Conservation (phyloP, 2,329 filamentous ascomycete species). For the Colletotrichum somersetense region DNA sequence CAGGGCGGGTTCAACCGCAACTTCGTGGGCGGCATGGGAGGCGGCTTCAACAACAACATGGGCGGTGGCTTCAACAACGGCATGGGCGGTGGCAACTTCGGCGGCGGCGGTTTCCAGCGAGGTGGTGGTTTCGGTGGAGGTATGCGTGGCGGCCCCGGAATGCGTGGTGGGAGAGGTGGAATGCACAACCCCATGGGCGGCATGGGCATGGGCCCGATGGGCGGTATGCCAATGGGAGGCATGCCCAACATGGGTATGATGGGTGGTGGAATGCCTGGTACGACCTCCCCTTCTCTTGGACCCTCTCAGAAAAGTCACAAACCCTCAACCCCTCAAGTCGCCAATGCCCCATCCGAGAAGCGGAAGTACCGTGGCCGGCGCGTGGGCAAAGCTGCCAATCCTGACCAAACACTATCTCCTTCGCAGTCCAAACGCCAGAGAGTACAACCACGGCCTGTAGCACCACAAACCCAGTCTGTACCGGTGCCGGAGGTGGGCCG, state of each 20-base stretch:
- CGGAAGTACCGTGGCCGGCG: conserved; percentile 2
- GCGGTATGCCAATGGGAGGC: conserved; percentile 67
- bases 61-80: conserved; percentile 64
- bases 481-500: conserved; percentile 5
- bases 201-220: conserved; percentile 59
- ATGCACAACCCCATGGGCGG: conserved; percentile 66
- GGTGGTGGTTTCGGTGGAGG: conserved; percentile 60
- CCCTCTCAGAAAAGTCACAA: conserved; percentile 1
- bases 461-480: not conserved
- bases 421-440: conserved; percentile 10
- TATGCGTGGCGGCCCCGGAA: conserved; percentile 62
- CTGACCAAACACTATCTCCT: not conserved
- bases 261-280: conserved; percentile 70
- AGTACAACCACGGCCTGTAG: not conserved
- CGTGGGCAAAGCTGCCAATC: conserved; percentile 16
- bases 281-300: conserved; percentile 33
- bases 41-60: conserved; percentile 60
- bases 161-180: conserved; percentile 52
- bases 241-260: conserved; percentile 64
- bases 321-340: conserved; percentile 4
- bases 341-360: not conserved
- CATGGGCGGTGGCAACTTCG: conserved; percentile 64
- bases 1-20: conserved; percentile 57
- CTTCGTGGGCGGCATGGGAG: conserved; percentile 53
- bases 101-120: conserved; percentile 62